A percentile compares a stretch with the other conserved stretches of the same genome.
Conservation (phyloP, 2,329 filamentous ascomycete genomes). For the Paecilomyces dactylethromorphus region DNA sequence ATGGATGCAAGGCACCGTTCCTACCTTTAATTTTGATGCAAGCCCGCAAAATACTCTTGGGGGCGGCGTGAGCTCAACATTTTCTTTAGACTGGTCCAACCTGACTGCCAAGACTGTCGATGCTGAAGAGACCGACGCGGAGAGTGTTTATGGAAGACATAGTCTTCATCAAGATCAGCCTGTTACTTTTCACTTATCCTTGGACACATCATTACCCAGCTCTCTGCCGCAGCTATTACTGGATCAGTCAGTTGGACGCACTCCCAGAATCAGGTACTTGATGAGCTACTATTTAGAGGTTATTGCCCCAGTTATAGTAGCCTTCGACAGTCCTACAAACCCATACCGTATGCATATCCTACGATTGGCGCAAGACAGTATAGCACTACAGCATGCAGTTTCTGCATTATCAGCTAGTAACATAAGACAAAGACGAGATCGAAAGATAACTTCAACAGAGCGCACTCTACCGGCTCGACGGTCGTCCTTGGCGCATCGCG, state of each 20-base stretch:
- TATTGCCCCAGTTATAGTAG: slow-evolving; percentile 86
- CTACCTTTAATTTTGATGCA: neutral
- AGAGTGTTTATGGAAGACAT: neutral
- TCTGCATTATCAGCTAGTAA: slow-evolving; percentile 86
- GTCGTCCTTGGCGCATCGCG: slow-evolving; percentile 41
- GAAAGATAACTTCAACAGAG: slow-evolving; percentile 48
- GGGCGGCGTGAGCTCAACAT: neutral
- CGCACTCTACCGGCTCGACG: slow-evolving; percentile 45
- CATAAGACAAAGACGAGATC: slow-evolving; percentile 67
- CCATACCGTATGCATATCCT: slow-evolving; percentile 81
- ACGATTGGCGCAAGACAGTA: slow-evolving; percentile 67
- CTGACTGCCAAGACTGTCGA: neutral
- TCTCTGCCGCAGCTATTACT: slow-evolving; percentile 31
- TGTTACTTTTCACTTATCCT: neutral
- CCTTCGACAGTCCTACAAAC: slow-evolving; percentile 79
- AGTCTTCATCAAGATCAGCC: neutral
- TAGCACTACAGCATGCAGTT: slow-evolving; percentile 85
- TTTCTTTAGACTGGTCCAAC: neutral
- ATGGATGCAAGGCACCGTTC: neutral
- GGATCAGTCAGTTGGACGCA: slow-evolving; percentile 50
- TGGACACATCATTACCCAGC: slow-evolving; percentile 6
- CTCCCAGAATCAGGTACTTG: slow-evolving; percentile 76
- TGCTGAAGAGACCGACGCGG: neutral
- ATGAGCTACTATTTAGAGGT: slow-evolving; percentile 92
- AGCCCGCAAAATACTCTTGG: neutral